These are phyloP conservation scores for Carex kokanica DNA, from an alignment of 176 grass and related monocot species.

Conservation along the genomic window DNA sequence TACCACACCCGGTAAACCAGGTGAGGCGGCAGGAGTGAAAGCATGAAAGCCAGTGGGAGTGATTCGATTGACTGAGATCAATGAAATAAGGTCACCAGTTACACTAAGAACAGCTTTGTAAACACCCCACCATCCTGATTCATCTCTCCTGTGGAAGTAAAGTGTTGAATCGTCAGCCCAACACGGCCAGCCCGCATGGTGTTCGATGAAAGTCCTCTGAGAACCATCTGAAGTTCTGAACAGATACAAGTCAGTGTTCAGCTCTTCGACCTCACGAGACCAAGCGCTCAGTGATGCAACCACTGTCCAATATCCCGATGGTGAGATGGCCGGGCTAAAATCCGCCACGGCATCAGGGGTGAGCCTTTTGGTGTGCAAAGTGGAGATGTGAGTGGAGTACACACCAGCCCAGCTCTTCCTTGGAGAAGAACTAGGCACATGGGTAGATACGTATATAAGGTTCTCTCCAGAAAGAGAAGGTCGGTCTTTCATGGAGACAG, in stretches of 20 bases:
- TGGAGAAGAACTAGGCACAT: constrained; percentile 26
- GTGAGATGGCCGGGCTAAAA: constrained; percentile 77
- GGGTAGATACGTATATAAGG: constrained; percentile 75
- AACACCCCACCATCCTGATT: constrained; percentile 70
- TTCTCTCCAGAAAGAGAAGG: constrained; percentile 53
- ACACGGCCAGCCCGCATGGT: constrained; percentile 64
- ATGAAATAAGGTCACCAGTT: background rate
- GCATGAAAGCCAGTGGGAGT: constrained; percentile 75
- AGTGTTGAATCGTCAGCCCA: constrained; percentile 74
- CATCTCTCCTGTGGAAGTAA: constrained; percentile 78
- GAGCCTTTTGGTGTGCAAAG: constrained; percentile 37
- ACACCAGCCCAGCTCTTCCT: constrained; percentile 70
- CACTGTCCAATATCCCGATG: constrained; percentile 74
- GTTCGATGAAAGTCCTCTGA: constrained; percentile 36
- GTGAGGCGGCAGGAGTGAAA: constrained; percentile 73
- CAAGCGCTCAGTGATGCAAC: constrained; percentile 49
- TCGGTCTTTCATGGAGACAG: constrained; percentile 60
- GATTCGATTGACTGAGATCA: constrained; percentile 41
- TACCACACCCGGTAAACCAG: constrained; percentile 52
- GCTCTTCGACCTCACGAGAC: constrained; percentile 68
- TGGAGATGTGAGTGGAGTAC: constrained; percentile 49
- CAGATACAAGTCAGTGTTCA: constrained; percentile 61
- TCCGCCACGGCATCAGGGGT: constrained; percentile 45
- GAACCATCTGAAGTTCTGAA: constrained; percentile 64
- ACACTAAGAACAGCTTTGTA: constrained; percentile 49